phyloP scores from a whole-genome alignment of 345 rosid genomes.

The Eutrema yunnanense region DNA sequence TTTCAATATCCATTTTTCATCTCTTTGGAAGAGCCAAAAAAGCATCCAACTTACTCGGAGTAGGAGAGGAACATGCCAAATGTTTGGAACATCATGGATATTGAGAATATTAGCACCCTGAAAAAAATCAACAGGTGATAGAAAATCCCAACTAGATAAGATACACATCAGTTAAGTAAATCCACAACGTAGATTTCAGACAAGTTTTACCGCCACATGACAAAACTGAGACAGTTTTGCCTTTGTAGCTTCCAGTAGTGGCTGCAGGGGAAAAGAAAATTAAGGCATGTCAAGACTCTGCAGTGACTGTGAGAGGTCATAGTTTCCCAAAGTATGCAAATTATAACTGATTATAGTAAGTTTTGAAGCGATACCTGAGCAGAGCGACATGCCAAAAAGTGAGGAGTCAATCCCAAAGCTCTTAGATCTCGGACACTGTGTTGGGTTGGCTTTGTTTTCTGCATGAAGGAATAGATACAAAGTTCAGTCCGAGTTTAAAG shows the following conservation, averaged over 20 bases:
- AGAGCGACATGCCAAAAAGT: constrained; percentile 92
- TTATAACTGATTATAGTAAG: not conserved
- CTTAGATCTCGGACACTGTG: constrained; percentile 92
- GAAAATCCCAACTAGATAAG: constrained; percentile 12
- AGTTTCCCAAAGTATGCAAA: not conserved
- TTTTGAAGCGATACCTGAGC: constrained; percentile 49
- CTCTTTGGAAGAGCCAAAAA: constrained; percentile 22
- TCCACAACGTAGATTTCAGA: constrained; percentile 10
- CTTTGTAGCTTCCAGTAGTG: constrained; percentile 70
- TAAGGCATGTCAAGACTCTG: constrained; percentile 10
- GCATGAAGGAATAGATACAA: not conserved
- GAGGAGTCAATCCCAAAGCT: constrained; percentile 93
- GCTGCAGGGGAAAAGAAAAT: constrained; percentile 37
- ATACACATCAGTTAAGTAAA: constrained; percentile 14
- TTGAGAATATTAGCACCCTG: constrained; percentile 84
- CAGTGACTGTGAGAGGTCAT: not conserved
- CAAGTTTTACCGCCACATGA: constrained; percentile 75
- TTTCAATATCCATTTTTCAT: not conserved
- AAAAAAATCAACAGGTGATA: constrained; percentile 6
- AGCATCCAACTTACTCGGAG: constrained; percentile 54
- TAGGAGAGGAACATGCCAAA: constrained; percentile 92
- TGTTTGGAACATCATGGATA: constrained; percentile 91
- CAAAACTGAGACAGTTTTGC: constrained; percentile 91
- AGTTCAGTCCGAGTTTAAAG: not conserved
- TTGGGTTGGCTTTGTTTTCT: constrained; percentile 95